Evolutionary conservation across 2,329 filamentous ascomycete species (phyloP).

Genomic region (Calonectria hongkongensis): DNA sequence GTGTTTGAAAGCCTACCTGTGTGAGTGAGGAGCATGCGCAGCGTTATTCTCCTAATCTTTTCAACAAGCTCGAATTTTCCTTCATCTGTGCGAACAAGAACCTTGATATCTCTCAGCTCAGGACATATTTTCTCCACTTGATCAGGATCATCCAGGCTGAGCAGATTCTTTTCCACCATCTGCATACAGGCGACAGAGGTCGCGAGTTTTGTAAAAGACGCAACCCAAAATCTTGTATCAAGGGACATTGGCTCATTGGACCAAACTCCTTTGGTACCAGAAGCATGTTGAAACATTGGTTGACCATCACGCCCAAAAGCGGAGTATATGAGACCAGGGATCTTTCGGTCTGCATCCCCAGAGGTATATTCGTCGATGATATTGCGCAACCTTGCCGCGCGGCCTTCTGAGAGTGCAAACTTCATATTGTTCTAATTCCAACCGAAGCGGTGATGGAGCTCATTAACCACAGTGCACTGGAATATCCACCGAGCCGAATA

Average conservation of each 20-base stretch:
- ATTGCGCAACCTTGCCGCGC: not conserved
- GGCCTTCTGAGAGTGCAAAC: not conserved
- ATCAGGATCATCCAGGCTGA: constrained; percentile 17
- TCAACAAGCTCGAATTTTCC: constrained; percentile 11
- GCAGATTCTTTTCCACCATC: constrained; percentile 18
- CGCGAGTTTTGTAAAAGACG: constrained; percentile 29
- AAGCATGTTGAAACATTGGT: constrained; percentile 12
- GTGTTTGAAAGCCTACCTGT: not conserved
- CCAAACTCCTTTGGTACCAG: constrained; percentile 17
- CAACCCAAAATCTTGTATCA: constrained; percentile 33
- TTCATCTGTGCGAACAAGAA: not conserved
- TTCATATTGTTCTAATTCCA: not conserved
- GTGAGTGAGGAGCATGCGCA: constrained; percentile 35
- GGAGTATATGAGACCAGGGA: constrained; percentile 17
- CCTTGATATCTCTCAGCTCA: constrained; percentile 30
- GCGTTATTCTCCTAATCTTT: constrained; percentile 13
- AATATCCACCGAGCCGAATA: too few species aligned
- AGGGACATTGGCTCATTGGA: not conserved
- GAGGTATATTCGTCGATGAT: constrained; percentile 29
- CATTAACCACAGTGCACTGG: not conserved
- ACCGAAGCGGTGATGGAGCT: not conserved
- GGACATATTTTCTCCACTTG: constrained; percentile 17
- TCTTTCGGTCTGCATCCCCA: constrained; percentile 3
- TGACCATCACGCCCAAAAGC: constrained; percentile 25
- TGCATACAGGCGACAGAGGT: constrained; percentile 36